Conservation (phyloP, 1,139 yeast genomes). For the Pichia sp. region DNA sequence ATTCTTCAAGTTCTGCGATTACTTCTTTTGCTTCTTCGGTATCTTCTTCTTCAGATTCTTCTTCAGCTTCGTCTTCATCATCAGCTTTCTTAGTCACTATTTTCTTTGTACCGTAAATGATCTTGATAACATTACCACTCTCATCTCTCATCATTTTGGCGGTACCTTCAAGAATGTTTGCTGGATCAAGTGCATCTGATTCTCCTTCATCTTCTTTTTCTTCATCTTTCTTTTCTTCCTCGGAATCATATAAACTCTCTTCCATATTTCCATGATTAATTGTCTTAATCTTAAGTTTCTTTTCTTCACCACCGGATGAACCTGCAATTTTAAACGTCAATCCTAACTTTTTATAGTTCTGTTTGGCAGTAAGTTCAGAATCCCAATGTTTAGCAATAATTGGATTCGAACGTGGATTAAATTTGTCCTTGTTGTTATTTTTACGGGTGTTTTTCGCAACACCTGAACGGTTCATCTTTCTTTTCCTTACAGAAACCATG, state of each 20-base stretch:
- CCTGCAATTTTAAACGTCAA: conserved; percentile 59
- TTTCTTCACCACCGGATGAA: conserved; percentile 65
- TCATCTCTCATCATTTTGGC: conserved; percentile 75
- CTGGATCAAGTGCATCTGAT: conserved; percentile 44
- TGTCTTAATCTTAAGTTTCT: conserved; percentile 32
- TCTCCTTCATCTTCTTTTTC: conserved; percentile 31
- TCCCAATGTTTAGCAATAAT: conserved; percentile 92
- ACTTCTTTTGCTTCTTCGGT: conserved; percentile 40
- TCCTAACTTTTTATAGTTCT: conserved; percentile 77
- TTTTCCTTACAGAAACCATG: conserved; percentile 80
- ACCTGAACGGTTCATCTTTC: conserved; percentile 75
- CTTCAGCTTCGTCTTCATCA: conserved; percentile 27
- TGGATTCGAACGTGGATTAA: conserved; percentile 64
- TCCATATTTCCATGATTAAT: conserved; percentile 27
- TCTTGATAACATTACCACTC: conserved; percentile 60
- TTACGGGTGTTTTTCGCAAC: conserved; percentile 63
- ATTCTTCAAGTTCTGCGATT: conserved; percentile 59
- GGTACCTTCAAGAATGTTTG: conserved; percentile 66
- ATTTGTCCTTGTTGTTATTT: conserved; percentile 59
- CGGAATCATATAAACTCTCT: conserved; percentile 18
- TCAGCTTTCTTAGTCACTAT: conserved; percentile 11
- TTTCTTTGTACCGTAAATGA: conserved; percentile 61
- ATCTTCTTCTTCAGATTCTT: conserved; percentile 26
- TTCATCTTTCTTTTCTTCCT: conserved; percentile 28
- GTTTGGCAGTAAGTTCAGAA: conserved; percentile 67